Base-by-base conservation (phyloP, 2,329 filamentous ascomycete species). In the Rhexocercosporidium sp. region DNA sequence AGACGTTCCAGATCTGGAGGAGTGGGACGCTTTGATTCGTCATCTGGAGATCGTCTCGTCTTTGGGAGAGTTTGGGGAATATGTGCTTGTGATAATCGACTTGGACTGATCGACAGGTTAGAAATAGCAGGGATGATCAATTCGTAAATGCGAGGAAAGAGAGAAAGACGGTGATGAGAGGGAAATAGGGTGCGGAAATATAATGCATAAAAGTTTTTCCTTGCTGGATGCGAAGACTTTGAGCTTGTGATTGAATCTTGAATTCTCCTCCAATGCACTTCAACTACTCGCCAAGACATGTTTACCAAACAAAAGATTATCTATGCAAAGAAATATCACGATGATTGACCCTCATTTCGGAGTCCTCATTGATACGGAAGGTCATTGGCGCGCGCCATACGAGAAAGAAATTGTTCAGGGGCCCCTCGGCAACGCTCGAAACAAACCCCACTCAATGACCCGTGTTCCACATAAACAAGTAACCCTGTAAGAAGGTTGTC, bases 1-100 rank as follows among this genome's bases (percentile, higher is more conserved):
- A 57, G 31, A 57, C 54, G 54, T 57, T 41, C 34, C 54, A 57
- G 54, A 57, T 39, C 34, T 57, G 31, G 31, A 34, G 54, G 20
- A 25, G 31, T 53, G 49, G 49, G 49, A 31, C 31, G 34, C 31
- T 20, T 20, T 57, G 54, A 57, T 39, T 57, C 54, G 54, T 57
- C 54, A 57, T 37, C 11, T 57, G 54, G 54, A 25, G 54, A 57
- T 57, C 54, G n/a, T 22, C n/a, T 47, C 44, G 27, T 25, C 54
- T 39, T 37, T n/a, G 54, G 27, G 41, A 25, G 54, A 25, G 31
- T 57, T 57, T 57, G 9, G 11, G 27, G 12, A 9, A 27, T 57
- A 4, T 53, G 27, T 53, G 49, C 49, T 18, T 5, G 11, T 39
- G 11, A 11, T 22, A n/a, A n/a, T n/a, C n/a, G n/a, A n/a, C n/a